Evolutionary conservation across 768 basidiomycete genomes (phyloP), one percentile per base, ranked within the genome.

Genomic region (Sarcodon aspratus): DNA sequence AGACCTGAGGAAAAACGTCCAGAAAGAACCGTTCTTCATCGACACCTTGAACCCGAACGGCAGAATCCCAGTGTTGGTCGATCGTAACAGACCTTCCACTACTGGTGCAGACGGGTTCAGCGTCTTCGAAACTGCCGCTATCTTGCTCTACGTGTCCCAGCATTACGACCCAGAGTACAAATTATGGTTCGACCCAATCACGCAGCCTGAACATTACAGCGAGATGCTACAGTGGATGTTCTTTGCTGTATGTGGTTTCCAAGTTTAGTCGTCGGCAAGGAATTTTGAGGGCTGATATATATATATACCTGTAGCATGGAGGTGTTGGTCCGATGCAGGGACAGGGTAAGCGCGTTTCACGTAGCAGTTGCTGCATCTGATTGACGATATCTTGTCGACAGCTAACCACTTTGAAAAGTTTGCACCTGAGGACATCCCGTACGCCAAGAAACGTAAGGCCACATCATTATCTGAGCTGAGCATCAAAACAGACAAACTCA

Each of bases 281-380:
- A 27, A 9, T 13, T 7, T 9, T 9, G 17, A n/a, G 40, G 40
- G 11, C 35, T 50, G 47, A 44, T 46, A 10, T 33, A 9, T 9
- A 2, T 27, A 27, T 42, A 18, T n/a, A 13, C 9, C n/a, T 36
- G 3, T 59, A 86, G 81, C 85, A 88, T 59, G 87, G 85, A 1
- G 87, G 83, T 21, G 63, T 88, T 18, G 87, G 86, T 27, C 87
- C 89, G n/a, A 92, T 90, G 85, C 86, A 91, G 69, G 85, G 86
- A 32, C 85, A 88, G 67, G 61, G 65, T 62, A 44, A 13, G 47
- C 48, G 27, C 52, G 21, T 27, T 59, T 52, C 44, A 44, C 33
- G 34, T 18, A 9, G 10, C 44, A 35, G 37, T 49, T 31, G 33
- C 1, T 18, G 9, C 43, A 17, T 13, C 15, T 36, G 11, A 33